phyloP scores from a whole-genome alignment of 331 rosid species.

The Prunus yedoensis region DNA sequence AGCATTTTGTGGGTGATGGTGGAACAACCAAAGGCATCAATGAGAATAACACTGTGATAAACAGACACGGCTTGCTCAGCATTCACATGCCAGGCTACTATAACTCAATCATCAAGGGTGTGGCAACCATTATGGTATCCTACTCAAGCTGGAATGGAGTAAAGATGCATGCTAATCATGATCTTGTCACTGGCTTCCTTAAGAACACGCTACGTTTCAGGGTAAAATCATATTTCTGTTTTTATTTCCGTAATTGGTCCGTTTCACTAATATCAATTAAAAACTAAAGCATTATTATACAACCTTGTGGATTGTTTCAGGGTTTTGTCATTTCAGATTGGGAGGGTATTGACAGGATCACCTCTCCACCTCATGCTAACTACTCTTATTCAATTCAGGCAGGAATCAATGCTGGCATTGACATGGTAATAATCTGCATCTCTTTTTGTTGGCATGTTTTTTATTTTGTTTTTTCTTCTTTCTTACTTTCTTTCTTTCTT shows the following conservation, averaged over 20 bases:
- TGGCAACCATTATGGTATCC: conserved; percentile 63
- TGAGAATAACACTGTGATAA: conserved; percentile 52
- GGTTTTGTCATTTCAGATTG: conserved; percentile 78
- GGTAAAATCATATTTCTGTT: conserved; percentile 32
- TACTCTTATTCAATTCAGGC: conserved; percentile 57
- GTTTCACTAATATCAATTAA: background rate
- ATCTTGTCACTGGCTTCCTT: conserved; percentile 55
- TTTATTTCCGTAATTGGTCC: background rate
- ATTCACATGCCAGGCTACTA: conserved; percentile 65
- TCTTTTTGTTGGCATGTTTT: background rate
- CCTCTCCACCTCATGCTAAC: conserved; percentile 63
- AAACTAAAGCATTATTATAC: background rate
- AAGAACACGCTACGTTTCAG: conserved; percentile 58
- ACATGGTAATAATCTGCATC: conserved; percentile 42
- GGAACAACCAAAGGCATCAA: conserved; percentile 67
- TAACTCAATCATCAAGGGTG: conserved; percentile 62
- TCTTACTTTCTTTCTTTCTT: background rate
- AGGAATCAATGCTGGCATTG: conserved; percentile 70
- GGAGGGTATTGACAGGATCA: conserved; percentile 69
- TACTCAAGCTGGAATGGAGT: conserved; percentile 73
- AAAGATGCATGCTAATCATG: conserved; percentile 63
- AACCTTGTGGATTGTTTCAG: conserved; percentile 34
- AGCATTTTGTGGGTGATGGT: conserved; percentile 78
- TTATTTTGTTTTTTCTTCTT: background rate
- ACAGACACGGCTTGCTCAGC: conserved; percentile 47